Conservation (phyloP, 2,329 filamentous ascomycete species). For the Fusarium incarnatum region DNA sequence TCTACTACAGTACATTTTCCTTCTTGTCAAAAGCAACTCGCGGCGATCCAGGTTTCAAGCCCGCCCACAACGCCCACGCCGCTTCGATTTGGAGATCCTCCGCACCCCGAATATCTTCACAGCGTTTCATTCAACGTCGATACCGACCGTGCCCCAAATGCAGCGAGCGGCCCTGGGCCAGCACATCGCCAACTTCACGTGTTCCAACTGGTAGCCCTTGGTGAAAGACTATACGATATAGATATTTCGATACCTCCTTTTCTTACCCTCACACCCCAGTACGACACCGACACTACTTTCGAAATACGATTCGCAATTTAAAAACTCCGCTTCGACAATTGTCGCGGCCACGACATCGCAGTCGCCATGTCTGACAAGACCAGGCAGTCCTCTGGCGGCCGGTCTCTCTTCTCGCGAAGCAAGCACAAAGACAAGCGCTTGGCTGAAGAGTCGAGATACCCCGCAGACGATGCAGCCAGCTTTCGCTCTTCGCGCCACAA, state of each 20-base stretch:
- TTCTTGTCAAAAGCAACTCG: slow-evolving; percentile 20
- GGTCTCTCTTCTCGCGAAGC: slow-evolving; percentile 89
- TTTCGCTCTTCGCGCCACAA: slow-evolving; percentile 79
- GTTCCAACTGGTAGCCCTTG: slow-evolving; percentile 46
- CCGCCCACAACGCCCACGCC: slow-evolving; percentile 23
- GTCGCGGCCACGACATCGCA: slow-evolving; percentile 40
- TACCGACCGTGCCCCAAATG: slow-evolving; percentile 46
- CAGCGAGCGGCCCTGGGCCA: slow-evolving; percentile 57
- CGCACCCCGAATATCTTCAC: slow-evolving; percentile 25
- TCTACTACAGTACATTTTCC: slow-evolving; percentile 7
- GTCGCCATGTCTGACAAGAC: slow-evolving; percentile 76
- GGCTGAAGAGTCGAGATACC: slow-evolving; percentile 68
- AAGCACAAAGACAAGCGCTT: slow-evolving; percentile 80
- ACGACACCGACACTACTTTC: slow-evolving; percentile 28
- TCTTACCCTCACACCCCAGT: slow-evolving; percentile 8
- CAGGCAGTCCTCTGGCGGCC: slow-evolving; percentile 79
- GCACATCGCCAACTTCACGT: slow-evolving; percentile 51
- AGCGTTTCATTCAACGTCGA: slow-evolving; percentile 20
- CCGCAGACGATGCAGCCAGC: slow-evolving; percentile 70
- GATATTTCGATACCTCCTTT: slow-evolving; percentile 20
- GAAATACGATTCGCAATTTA: slow-evolving; percentile 37
- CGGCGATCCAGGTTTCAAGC: slow-evolving; percentile 39
- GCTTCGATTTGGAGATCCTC: slow-evolving; percentile 29
- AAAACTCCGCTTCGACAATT: slow-evolving; percentile 24
- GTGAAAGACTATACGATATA: slow-evolving; percentile 11